Evolutionary conservation across 1,139 yeast genomes (phyloP), one percentile per base, ranked within the genome.

Genomic region (Pichia sp.): DNA sequence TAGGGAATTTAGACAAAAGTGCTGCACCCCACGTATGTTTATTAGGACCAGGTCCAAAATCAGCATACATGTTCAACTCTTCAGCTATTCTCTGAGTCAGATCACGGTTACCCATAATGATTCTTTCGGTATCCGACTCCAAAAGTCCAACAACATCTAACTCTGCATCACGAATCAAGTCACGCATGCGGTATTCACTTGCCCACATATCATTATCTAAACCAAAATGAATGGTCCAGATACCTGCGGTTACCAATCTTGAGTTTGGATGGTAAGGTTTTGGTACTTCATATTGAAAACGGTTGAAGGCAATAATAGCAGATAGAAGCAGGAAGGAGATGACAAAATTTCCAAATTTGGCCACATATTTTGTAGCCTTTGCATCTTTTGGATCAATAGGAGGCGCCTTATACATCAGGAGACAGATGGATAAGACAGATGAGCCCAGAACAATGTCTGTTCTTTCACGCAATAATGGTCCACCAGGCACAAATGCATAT

Each of bases 21-120:
- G 95, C 95, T 51, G 95, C 87, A 45, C 99, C 99, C 99, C 99
- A 93, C 0, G 99, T 93, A 71, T 93, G 98, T 70, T 92, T 87
- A 69, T 90, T 89, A 56, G 99, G 97, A 13, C 98, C 97, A 4
- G 99, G 99, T 13, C 99, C 99, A 67, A 84, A 93, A 71, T 93
- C 99, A 29, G 85, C 92, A 68, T 92, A 93, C 93, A 90, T 90
- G 40, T 92, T 93, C 62, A 93, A 77, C 63, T 92, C 97, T 70
- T 90, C 96, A 0, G 97, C 97, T 59, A 93, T 76, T 59, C 84
- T 84, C 72, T 90, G 97, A 0, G 98, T 90, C 67, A 93, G 76
- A 66, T 93, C 99, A 65, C 99, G 80, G 72, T 90, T 89, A 48
- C 99, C 99, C 78, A 95, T 95, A 57, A 92, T 87, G 57, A 90